These are phyloP conservation scores for Gomphus bonarii DNA, from an alignment of 1,284 basidiomycete species.

Conservation along the genomic window DNA sequence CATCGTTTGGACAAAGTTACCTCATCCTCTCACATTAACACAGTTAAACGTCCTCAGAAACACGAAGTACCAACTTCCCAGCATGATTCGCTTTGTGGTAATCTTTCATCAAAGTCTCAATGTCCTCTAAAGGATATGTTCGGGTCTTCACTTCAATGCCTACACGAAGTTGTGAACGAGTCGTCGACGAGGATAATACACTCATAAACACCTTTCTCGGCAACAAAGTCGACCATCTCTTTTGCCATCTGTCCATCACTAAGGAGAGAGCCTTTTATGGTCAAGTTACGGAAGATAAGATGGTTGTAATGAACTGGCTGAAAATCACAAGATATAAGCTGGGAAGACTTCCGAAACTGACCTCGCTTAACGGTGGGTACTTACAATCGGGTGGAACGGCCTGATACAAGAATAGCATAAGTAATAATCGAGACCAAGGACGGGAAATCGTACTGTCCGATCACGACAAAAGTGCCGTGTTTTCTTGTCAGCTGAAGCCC, in stretches of 20 bases:
- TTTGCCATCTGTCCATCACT: neutral
- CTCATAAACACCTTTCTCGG: slow-evolving; percentile 1
- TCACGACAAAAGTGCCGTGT: slow-evolving; percentile 16
- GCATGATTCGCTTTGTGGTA: slow-evolving; percentile 1
- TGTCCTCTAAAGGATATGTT: slow-evolving; percentile 3
- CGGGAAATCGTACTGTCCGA: no score
- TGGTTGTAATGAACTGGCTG: slow-evolving; percentile 5
- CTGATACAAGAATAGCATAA: no score
- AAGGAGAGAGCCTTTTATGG: slow-evolving; percentile 4
- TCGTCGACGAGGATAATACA: no score
- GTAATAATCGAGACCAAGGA: no score
- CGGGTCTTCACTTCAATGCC: slow-evolving; percentile 9
- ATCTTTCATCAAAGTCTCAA: slow-evolving; percentile 4
- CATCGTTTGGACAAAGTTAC: no score
- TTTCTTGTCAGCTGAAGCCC: slow-evolving; percentile 14
- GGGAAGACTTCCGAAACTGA: neutral
- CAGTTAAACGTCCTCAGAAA: neutral
- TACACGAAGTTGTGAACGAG: neutral
- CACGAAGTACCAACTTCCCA: neutral
- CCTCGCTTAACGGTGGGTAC: neutral
- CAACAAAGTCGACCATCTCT: slow-evolving; percentile 9
- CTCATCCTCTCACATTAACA: neutral
- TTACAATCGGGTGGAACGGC: slow-evolving; percentile 7
- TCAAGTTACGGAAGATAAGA: slow-evolving; percentile 1
- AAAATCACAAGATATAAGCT: neutral